phyloP scores from a whole-genome alignment of 2,329 filamentous ascomycete genomes.

The Hirsutella minnesotensis region DNA sequence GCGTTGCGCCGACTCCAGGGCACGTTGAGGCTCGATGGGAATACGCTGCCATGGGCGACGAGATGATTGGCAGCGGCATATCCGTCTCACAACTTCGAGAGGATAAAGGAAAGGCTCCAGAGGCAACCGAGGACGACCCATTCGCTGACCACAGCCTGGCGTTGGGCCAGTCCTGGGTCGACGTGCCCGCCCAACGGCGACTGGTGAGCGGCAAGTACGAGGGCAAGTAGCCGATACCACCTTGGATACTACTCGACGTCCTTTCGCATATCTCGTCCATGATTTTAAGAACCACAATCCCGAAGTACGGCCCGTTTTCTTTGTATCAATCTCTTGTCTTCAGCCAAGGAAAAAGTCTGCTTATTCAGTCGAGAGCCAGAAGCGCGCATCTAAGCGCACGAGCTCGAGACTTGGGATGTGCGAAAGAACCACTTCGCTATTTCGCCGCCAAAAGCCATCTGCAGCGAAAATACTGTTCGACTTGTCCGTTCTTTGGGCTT shows the following conservation, averaged over 20 bases:
- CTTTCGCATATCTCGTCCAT: neutral
- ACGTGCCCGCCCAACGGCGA: slow-evolving; percentile 54
- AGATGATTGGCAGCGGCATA: slow-evolving; percentile 46
- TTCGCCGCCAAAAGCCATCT: too few relatives aligned
- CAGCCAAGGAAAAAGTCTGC: too few relatives aligned
- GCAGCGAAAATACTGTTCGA: too few relatives aligned
- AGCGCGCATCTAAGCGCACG: too few relatives aligned
- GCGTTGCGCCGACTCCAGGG: slow-evolving; percentile 57
- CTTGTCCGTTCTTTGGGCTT: too few relatives aligned
- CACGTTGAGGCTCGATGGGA: slow-evolving; percentile 80
- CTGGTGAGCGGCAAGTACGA: slow-evolving; percentile 69
- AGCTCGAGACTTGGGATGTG: too few relatives aligned
- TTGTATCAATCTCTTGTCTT: too few relatives aligned
- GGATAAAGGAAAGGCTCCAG: slow-evolving; percentile 40
- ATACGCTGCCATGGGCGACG: slow-evolving; percentile 27
- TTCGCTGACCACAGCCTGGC: slow-evolving; percentile 45
- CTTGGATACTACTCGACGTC: neutral
- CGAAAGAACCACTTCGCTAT: too few relatives aligned
- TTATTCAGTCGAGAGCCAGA: too few relatives aligned
- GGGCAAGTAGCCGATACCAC: slow-evolving; percentile 21
- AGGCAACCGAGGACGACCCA: slow-evolving; percentile 44
- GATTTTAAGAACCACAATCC: too few relatives aligned
- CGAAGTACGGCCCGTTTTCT: too few relatives aligned
- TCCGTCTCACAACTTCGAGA: slow-evolving; percentile 43
- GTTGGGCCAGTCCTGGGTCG: slow-evolving; percentile 43